Base-by-base conservation (phyloP, 169 alveolate genomes). In the Cryptosporidium bovis region DNA sequence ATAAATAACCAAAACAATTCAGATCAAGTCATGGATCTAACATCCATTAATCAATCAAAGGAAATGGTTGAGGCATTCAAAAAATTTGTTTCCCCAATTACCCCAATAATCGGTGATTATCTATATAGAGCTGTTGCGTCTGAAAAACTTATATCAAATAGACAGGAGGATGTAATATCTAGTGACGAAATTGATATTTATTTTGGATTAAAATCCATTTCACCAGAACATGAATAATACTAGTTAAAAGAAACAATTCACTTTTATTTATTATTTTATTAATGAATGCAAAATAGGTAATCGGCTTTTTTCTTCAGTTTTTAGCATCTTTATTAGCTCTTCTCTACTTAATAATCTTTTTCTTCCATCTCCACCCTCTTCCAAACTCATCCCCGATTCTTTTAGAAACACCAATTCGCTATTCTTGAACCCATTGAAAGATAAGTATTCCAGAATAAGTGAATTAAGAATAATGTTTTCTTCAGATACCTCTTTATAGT, bases 21-120 rank as follows among this genome's bases (percentile, higher is more conserved):
- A 56, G 27, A 44, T 27, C 34, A 18, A 34, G 50, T 77, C 12
- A 77, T 77, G 71, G 87, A 77, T 16, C 44, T 77, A 3, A 77
- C 87, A 4, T 24, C 55, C 36, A 58, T 68, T 48, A 60, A 18
- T 13, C 87, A 77, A 31, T n/a, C 87, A 3, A 48, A 77, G 12
- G 87, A 77, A 62, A 34, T 77, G 46, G 71, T 77, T 51, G 71
- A 77, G 40, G 69, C 69, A 16, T 77, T 60, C 65, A 34, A 48
- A 29, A 77, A 77, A 27, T 77, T 40, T 27, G 71, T 77, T 51
- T 77, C 77, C 15, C 87, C 87, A 18, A 36, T 77, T 31, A 77
- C 87, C 20, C 87, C 87, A 3, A 77, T 77, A 56, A 31, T 77
- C 27, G 87, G 87, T 20, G 87, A 77, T 27, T 77, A 77, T 60